These are phyloP conservation scores for Kuraishia molischiana DNA, from an alignment of 805 yeast species.

Conservation along the genomic window DNA sequence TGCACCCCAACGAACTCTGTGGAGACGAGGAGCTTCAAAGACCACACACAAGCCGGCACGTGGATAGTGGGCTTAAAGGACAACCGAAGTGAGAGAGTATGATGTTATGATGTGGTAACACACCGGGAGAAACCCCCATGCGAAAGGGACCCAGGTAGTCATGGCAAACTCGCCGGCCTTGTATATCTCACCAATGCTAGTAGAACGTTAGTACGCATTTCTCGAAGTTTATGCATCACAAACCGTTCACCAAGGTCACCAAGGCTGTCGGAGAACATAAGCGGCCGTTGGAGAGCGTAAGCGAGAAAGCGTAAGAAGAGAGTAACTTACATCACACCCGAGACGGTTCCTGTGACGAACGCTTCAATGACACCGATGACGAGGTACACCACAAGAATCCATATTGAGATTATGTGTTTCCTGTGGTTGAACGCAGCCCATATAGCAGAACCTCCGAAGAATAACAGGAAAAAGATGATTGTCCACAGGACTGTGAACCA, in stretches of 20 bases:
- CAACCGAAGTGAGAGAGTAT: slow-evolving; percentile 45
- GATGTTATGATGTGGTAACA: slow-evolving; percentile 58
- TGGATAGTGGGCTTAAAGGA: no score
- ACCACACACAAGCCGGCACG: no score
- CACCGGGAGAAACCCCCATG: slow-evolving; percentile 64
- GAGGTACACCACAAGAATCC: slow-evolving; percentile 37
- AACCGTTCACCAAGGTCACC: slow-evolving; percentile 1
- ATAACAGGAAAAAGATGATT: slow-evolving; percentile 50
- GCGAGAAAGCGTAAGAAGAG: not conserved
- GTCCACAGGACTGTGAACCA: slow-evolving; percentile 77
- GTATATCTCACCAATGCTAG: slow-evolving; percentile 55
- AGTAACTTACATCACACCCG: slow-evolving; percentile 50
- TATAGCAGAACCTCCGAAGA: slow-evolving; percentile 56
- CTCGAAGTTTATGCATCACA: no score
- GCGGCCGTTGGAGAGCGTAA: no score
- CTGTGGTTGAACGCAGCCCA: slow-evolving; percentile 47
- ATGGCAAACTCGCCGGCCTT: slow-evolving; percentile 72
- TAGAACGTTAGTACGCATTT: not conserved
- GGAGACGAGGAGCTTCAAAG: no score
- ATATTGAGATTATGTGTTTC: slow-evolving; percentile 23
- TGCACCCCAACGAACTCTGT: no score
- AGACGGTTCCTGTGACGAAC: slow-evolving; percentile 59
- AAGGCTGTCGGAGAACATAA: not conserved
- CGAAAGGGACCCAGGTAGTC: slow-evolving; percentile 93
- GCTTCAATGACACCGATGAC: slow-evolving; percentile 55